These are phyloP conservation scores for Yarrowia alimentaria DNA, from an alignment of 805 yeast species.

Conservation along the genomic window DNA sequence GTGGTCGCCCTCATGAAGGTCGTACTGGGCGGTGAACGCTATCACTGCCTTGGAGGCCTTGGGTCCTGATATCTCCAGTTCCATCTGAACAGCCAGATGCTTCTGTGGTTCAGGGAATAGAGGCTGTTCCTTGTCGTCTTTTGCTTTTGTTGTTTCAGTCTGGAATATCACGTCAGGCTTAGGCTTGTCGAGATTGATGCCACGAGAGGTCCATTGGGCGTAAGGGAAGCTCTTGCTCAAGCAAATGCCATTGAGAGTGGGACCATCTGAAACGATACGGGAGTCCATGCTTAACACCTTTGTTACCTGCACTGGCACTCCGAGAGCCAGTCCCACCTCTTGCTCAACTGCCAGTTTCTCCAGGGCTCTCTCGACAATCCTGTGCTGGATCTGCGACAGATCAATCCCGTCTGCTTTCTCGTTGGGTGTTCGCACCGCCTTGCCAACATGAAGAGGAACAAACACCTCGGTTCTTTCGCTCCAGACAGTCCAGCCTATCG, in stretches of 20 bases:
- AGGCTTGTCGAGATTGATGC: conserved; percentile 24
- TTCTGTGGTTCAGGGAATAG: conserved; percentile 15
- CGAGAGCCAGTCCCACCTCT: conserved; percentile 10
- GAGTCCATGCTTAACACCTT: conserved; percentile 12
- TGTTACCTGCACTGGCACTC: conserved; percentile 6
- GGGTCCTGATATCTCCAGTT: conserved; percentile 12
- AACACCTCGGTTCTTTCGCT: conserved; percentile 17
- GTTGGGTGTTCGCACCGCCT: conserved; percentile 10
- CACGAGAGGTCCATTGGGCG: conserved; percentile 11
- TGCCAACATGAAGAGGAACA: conserved; percentile 22
- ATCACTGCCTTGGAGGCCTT: conserved; percentile 1
- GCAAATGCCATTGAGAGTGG: conserved; percentile 16
- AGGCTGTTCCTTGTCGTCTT: conserved; percentile 12
- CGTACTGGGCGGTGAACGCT: conserved; percentile 19
- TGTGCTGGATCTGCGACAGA: conserved; percentile 14
- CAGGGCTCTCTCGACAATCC: conserved; percentile 15
- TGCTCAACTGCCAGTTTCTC: conserved; percentile 25
- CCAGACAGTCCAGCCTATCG: conserved; percentile 11
- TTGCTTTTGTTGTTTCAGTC: conserved; percentile 1
- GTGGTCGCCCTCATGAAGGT: conserved; percentile 9
- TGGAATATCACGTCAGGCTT: conserved; percentile 19
- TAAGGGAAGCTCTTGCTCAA: conserved; percentile 12
- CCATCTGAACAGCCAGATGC: conserved; percentile 18
- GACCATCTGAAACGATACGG: conserved; percentile 9
- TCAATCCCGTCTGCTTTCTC: conserved; percentile 20